Percentiles rank a stretch among this genome's conserved stretches.
These are phyloP conservation scores for Boletus rubroflammeus DNA, from an alignment of 768 basidiomycete species.

Conservation along the genomic window DNA sequence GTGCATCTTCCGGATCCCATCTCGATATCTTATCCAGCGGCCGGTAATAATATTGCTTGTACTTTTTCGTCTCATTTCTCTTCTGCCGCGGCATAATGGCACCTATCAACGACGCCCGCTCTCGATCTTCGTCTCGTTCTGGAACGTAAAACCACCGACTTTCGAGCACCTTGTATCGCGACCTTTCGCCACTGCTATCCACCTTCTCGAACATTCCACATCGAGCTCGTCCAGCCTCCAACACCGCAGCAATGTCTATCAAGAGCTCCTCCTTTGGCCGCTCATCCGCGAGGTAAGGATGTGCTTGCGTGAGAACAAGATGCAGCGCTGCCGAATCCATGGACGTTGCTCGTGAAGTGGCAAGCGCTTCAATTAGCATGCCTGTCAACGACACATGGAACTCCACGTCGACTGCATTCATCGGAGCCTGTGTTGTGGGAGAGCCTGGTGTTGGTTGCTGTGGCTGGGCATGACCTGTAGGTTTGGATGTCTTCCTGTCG, in stretches of 20 bases:
- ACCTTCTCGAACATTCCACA: conserved; percentile 72
- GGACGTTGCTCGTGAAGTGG: conserved; percentile 67
- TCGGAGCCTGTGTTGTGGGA: not conserved
- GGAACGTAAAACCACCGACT: conserved; percentile 73
- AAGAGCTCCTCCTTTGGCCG: conserved; percentile 43
- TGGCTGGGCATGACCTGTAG: not conserved
- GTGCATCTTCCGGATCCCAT: conserved; percentile 71
- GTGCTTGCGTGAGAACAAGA: conserved; percentile 47
- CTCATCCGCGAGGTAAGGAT: conserved; percentile 46
- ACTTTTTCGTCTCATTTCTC: conserved; percentile 75
- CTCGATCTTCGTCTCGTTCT: conserved; percentile 64
- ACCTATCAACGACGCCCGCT: conserved; percentile 61
- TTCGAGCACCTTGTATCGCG: conserved; percentile 46
- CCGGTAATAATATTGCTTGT: conserved; percentile 81
- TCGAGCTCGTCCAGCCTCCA: conserved; percentile 42
- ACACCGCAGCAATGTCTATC: conserved; percentile 44
- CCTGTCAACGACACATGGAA: conserved; percentile 51
- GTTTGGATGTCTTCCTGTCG: conserved; percentile 5
- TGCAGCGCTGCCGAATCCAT: conserved; percentile 54
- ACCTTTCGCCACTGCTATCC: conserved; percentile 56
- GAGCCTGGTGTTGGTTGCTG: not conserved
- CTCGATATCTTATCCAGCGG: conserved; percentile 68
- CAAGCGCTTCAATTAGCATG: conserved; percentile 68
- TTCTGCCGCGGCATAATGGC: conserved; percentile 78
- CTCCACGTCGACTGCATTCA: conserved; percentile 17